A percentile compares a stretch with the other conserved stretches of the same genome.
phyloP scores from a whole-genome alignment of 1,139 yeast genomes.

The Meyerozyma carpophila region DNA sequence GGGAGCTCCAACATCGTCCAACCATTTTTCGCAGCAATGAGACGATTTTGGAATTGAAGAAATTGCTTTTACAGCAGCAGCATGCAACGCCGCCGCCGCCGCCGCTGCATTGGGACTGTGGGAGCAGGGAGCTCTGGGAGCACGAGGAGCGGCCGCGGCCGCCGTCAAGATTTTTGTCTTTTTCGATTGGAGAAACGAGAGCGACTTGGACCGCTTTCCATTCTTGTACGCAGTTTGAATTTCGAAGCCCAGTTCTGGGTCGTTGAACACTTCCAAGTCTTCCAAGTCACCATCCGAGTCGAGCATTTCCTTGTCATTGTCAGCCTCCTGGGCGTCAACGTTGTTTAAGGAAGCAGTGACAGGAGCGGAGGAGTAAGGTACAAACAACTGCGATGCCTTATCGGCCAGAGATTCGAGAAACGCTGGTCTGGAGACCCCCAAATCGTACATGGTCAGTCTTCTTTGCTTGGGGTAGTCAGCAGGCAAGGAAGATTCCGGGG shows the following conservation, averaged over 20 bases:
- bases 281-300: constrained; percentile 32
- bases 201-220: constrained; percentile 59
- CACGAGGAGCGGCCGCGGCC: constrained; percentile 78
- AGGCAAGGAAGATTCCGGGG: constrained; percentile 5
- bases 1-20: constrained; percentile 69
- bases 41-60: constrained; percentile 15
- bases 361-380: constrained; percentile 72
- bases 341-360: constrained; percentile 60
- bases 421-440: constrained; percentile 40
- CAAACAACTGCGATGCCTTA: constrained; percentile 45
- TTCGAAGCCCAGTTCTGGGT: constrained; percentile 20
- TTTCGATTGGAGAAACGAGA: constrained; percentile 50
- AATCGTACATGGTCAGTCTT: constrained; percentile 46
- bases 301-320: constrained; percentile 15
- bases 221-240: constrained; percentile 29
- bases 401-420: constrained; percentile 48
- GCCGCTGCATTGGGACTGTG: constrained; percentile 62
- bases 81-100: constrained; percentile 70
- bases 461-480: constrained; percentile 29
- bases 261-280: constrained; percentile 43
- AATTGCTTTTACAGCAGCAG: constrained; percentile 59
- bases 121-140: constrained; percentile 55
- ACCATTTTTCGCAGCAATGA: constrained; percentile 45
- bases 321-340: constrained; percentile 12
- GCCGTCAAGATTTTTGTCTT: constrained; percentile 59